Evolutionary conservation across 2,329 filamentous ascomycete species (phyloP), one percentile per base, ranked within the genome.

Genomic region (Macrophomina phaseolina): DNA sequence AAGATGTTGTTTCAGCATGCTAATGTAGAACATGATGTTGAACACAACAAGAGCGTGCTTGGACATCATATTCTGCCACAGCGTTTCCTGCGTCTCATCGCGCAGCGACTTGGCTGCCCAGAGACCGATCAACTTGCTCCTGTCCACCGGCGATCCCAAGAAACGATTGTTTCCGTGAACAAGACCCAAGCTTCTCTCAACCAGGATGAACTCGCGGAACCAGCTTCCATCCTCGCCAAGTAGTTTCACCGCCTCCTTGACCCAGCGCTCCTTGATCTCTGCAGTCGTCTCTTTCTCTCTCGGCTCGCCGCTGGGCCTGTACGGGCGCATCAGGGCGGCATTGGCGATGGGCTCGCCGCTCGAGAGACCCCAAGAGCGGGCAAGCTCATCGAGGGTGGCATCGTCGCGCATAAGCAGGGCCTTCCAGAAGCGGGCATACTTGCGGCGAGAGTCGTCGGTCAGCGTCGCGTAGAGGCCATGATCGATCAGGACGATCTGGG

Each of bases 1-100:
- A 12, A 51, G 48, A 51, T 51, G 30, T 30, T 30, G 48, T 14
- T 51, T 51, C 48, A 51, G 48, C 48, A 51, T 51, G 48, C 23
- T 30, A 51, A 51, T 51, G 8, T 51, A 51, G 2, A 51, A 51
- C 48, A 12, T 51, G 14, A 51, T 30, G 23, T 51, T 23, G 18
- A 51, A 14, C 9, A 51, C 18, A 51, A 51, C 9, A 14, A 51
- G 48, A 30, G 48, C 18, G 2, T 45, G 11, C 42, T 45, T 45
- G 11, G 16, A 45, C 42, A 45, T 45, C 42, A 45, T 2, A 45
- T 9, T n/a, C 42, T 45, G 42, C 42, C 42, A 45, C 42, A 45
- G 16, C 16, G 42, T 45, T 45, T 45, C 42, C 42, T 16, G 42
- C 42, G 9, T 45, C 42, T 45, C 42, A 45, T 45, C 42, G 16